A percentile compares a stretch with the other conserved stretches of the same genome.
Conservation (phyloP, 352 stramenopile genomes). For the Phytopythium chamaehyphon region DNA sequence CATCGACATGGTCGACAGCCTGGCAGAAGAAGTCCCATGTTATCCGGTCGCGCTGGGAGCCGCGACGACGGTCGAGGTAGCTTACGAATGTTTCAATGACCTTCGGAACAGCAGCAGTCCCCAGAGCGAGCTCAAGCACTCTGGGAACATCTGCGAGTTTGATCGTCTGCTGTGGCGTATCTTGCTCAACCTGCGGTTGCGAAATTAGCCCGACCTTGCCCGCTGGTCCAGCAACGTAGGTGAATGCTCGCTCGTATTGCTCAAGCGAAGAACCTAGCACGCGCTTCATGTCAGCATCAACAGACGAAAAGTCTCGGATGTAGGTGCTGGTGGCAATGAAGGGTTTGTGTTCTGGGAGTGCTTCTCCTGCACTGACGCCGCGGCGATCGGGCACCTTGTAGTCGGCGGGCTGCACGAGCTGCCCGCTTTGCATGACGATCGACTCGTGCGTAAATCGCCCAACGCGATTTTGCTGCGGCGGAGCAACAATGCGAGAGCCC, state of each 20-base stretch:
- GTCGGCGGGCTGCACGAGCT: slow-evolving; percentile 44
- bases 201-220: slow-evolving; percentile 5
- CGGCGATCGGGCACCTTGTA: slow-evolving; percentile 63
- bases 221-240: slow-evolving; percentile 15
- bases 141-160: slow-evolving; percentile 40
- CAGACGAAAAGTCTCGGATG: slow-evolving; percentile 54
- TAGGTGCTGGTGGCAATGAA: slow-evolving; percentile 67
- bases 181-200: slow-evolving; percentile 23
- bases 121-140: slow-evolving; percentile 42
- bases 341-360: slow-evolving; percentile 27
- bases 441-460: slow-evolving; percentile 52
- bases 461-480: slow-evolving; percentile 52
- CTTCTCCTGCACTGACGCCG: slow-evolving; percentile 44
- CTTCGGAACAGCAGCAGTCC: slow-evolving; percentile 18
- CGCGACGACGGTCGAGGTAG: slow-evolving; percentile 36
- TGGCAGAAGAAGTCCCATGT: slow-evolving; percentile 44
- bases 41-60: slow-evolving; percentile 34
- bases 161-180: slow-evolving; percentile 21
- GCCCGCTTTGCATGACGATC: slow-evolving; percentile 33
- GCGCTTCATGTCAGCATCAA: slow-evolving; percentile 38
- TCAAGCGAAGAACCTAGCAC: slow-evolving; percentile 28
- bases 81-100: slow-evolving; percentile 43
- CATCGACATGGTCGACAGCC: slow-evolving; percentile 34
- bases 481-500: slow-evolving; percentile 60
- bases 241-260: slow-evolving; percentile 48